Conservation (phyloP, 768 basidiomycete species). For the Mycena leptocephala region DNA sequence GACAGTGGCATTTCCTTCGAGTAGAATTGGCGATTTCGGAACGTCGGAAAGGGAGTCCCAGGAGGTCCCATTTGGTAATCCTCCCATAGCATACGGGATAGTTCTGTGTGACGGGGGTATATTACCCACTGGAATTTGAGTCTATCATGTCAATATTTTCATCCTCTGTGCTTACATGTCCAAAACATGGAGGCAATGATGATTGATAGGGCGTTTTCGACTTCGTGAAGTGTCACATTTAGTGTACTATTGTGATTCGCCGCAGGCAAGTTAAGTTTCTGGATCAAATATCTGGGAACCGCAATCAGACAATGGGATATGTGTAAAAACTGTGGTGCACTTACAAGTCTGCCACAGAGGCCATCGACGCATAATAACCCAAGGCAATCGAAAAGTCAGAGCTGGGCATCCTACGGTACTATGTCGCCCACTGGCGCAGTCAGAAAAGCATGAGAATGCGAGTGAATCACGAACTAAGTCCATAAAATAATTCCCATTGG, state of each 20-base stretch:
- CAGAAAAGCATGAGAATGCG: not conserved
- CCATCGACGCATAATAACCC: not conserved
- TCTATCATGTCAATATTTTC: not conserved
- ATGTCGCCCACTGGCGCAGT: not conserved
- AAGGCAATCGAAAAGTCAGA: not conserved
- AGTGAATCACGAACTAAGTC: not conserved
- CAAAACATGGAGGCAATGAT: conserved; percentile 6
- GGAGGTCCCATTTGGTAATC: not conserved
- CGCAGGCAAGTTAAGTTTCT: too few species aligned
- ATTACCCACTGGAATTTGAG: too few species aligned
- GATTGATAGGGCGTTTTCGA: not conserved
- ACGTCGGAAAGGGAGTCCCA: not conserved
- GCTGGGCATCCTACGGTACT: not conserved
- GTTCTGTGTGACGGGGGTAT: not conserved
- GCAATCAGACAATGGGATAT: not conserved
- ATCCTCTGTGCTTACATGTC: not conserved
- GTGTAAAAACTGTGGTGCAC: not conserved
- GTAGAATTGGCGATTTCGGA: not conserved
- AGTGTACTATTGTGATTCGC: too few species aligned
- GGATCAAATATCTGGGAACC: not conserved
- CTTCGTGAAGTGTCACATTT: too few species aligned
- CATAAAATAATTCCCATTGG: not conserved
- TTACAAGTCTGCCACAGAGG: too few species aligned
- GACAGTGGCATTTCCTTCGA: not conserved
- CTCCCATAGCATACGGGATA: too few species aligned